phyloP scores from a whole-genome alignment of 371 early-diverging fungal species.

The Polyrhizophydium stewartii region DNA sequence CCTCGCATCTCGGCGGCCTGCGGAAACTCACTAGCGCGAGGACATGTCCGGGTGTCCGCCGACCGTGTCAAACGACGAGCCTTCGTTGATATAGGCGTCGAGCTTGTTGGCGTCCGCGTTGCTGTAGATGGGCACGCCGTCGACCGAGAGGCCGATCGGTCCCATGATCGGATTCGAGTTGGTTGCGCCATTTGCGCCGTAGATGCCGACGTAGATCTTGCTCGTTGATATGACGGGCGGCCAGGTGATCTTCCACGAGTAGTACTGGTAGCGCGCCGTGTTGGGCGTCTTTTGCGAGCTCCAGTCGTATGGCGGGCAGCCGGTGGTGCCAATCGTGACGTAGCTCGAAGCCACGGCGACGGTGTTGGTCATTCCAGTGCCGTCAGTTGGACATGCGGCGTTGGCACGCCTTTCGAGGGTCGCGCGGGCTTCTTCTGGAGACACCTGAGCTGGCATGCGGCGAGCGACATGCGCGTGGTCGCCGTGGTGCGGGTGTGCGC shows the following conservation, averaged over 20 bases:
- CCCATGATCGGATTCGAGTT: neutral
- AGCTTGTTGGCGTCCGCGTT: neutral
- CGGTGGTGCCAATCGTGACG: neutral
- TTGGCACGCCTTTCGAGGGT: neutral
- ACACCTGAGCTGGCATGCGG: no score
- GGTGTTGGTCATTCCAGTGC: neutral
- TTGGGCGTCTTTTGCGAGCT: constrained; percentile 1
- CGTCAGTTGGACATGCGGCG: neutral
- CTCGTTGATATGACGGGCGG: neutral
- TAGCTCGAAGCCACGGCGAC: neutral
- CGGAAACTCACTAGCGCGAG: neutral
- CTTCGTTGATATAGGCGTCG: constrained; percentile 8
- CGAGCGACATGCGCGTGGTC: no score
- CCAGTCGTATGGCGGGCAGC: constrained; percentile 2
- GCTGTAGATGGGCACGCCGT: constrained; percentile 4
- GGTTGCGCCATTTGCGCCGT: neutral
- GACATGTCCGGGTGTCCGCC: constrained; percentile 2
- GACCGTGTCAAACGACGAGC: neutral
- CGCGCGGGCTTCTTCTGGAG: no score
- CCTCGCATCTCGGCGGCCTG: no score
- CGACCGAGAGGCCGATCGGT: neutral
- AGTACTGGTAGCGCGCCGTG: neutral
- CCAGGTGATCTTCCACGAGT: neutral
- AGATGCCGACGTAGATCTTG: constrained; percentile 1
- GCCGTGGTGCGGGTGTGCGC: no score